phyloP scores from a whole-genome alignment of 148 eudicot species.

The Heliosperma pusillum region DNA sequence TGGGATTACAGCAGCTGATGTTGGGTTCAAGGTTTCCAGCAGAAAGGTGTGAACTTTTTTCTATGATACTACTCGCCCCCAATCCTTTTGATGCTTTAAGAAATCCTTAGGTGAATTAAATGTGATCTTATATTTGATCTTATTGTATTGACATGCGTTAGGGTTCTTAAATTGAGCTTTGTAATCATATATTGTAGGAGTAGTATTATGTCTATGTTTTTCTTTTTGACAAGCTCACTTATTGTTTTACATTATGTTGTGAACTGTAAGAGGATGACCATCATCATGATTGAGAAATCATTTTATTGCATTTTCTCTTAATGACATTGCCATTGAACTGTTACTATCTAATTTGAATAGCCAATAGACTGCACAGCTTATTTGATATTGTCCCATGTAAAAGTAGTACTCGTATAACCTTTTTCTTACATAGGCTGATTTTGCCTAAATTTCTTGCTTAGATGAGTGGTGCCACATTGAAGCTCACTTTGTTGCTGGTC shows the following conservation, averaged over 20 bases:
- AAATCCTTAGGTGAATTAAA: not conserved
- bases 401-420: not conserved
- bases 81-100: not conserved
- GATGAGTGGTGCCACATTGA: not conserved
- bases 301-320: not conserved
- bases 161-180: not conserved
- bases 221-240: not conserved
- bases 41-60: slow-evolving; percentile 58
- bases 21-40: slow-evolving; percentile 95
- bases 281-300: not conserved
- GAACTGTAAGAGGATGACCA: not conserved
- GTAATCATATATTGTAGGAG: not conserved
- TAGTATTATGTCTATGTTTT: not conserved
- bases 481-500: not conserved
- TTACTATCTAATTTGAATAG: not conserved
- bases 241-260: not conserved
- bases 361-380: not conserved
- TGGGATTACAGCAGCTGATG: slow-evolving; percentile 89
- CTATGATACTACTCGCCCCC: not conserved
- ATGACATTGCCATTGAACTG: not conserved
- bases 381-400: not conserved
- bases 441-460: not conserved
- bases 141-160: not conserved
- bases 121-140: not conserved
- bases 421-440: not conserved